phyloP scores from a whole-genome alignment of 2,329 filamentous ascomycete species.

The Stromatinia cepivora region DNA sequence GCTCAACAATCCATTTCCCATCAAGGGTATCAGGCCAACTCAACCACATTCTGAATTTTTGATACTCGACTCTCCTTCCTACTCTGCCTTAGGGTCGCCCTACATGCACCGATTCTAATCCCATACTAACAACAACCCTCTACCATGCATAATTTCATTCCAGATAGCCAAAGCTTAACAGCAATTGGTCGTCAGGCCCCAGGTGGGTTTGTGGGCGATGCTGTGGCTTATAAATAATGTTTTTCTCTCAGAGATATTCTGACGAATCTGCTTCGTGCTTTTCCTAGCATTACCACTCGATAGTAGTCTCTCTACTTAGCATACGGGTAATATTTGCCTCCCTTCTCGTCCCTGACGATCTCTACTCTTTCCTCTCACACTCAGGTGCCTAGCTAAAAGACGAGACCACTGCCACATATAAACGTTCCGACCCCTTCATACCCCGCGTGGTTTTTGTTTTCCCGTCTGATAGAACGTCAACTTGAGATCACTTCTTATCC shows the following conservation, averaged over 20 bases:
- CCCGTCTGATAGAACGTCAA: neutral
- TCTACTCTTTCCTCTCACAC: constrained; percentile 17
- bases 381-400: constrained; percentile 9
- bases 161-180: neutral
- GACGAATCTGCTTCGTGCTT: constrained; percentile 2
- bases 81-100: constrained; percentile 9
- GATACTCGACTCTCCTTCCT: constrained; percentile 4
- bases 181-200: neutral
- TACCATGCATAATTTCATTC: constrained; percentile 9
- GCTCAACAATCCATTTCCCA: constrained; percentile 18
- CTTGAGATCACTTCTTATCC: constrained; percentile 3
- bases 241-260: neutral
- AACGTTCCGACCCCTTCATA: constrained; percentile 5
- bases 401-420: constrained; percentile 11
- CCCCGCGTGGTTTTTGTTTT: constrained; percentile 11
- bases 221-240: constrained; percentile 13
- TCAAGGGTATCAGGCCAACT: constrained; percentile 13
- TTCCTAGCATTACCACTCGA: neutral
- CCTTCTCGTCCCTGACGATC: constrained; percentile 23
- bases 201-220: neutral
- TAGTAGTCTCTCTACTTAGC: constrained; percentile 3
- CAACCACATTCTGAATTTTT: constrained; percentile 1
- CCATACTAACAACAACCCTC: neutral
- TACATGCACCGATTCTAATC: neutral
- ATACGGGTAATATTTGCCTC: constrained; percentile 3